Evolutionary conservation across 116 monocot genomes (phyloP), one percentile per base, ranked within the genome.

Genomic region (Phalaenopsis hybrid): DNA sequence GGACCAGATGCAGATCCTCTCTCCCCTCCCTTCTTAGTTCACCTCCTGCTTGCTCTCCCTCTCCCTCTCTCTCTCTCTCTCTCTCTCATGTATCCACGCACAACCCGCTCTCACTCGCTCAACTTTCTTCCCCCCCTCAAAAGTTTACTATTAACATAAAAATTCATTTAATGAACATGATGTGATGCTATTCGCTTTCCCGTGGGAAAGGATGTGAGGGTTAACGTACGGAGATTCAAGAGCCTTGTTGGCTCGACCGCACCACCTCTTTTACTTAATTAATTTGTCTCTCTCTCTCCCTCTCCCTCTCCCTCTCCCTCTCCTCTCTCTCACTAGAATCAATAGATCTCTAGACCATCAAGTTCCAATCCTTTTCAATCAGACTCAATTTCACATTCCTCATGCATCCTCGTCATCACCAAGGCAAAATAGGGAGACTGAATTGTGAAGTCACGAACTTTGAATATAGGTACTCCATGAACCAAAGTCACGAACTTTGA

Each of bases 191-290:
- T 63, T 23, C 8, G 63, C 63, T 63, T 63, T 63, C 63, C 63
- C 21, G 63, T 63, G 63, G 63, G n/a, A 63, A 63, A n/a, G 63
- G n/a, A 57, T 57, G 57, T 37, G 37, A 37, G 72, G 72, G 34
- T 34, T 72, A 34, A 37, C 13, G 72, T 72, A 72, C 72, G 72
- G 72, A 72, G 72, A 72, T n/a, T 72, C 72, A 72, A 33, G 72
- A 72, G 72, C 34, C 72, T 72, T 3, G 4, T 37, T 37, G 34
- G 28, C 8, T 72, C 72, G 28, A 13, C 10, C 57, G 23, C 23
- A 4, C 18, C 12, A 13, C 33, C 55, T 78, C 78, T 5, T 6
- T 28, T 34, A 34, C 78, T 78, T 51, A 43, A 25, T 31, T 78
- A 18, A 46, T 78, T 52, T 78, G 31, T 78, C 78, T 57, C 55